Evolutionary conservation across 1,284 basidiomycete genomes (phyloP).

Genomic region (Earliella scabrosa): DNA sequence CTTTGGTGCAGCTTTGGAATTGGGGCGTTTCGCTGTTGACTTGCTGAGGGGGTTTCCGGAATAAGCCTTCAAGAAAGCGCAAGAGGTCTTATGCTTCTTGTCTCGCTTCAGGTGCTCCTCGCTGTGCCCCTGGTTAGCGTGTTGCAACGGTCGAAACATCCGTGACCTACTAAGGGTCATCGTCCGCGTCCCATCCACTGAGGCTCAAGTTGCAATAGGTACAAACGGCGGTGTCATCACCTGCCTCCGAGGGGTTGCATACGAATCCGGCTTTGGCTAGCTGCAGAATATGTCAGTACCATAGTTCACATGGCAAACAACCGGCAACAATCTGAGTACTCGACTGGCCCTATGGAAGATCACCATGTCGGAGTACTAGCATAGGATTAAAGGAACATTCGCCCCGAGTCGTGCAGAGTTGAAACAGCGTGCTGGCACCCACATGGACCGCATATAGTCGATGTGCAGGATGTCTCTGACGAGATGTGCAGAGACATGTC

Average conservation of each 20-base stretch:
- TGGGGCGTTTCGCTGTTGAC: conserved; percentile 25
- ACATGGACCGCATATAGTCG: not conserved
- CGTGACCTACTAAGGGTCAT: conserved; percentile 73
- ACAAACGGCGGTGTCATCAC: conserved; percentile 79
- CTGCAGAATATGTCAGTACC: conserved; percentile 41
- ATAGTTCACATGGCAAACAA: not conserved
- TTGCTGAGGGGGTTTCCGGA: conserved; percentile 20
- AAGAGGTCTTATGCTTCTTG: conserved; percentile 46
- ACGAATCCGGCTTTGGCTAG: conserved; percentile 86
- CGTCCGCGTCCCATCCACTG: conserved; percentile 80
- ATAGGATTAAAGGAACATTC: too few species aligned
- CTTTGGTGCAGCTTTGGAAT: conserved; percentile 22
- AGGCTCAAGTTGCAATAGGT: conserved; percentile 77
- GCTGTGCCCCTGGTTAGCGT: conserved; percentile 39
- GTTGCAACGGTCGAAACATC: not conserved
- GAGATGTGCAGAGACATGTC: too few species aligned
- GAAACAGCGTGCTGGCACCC: not conserved
- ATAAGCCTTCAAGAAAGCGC: conserved; percentile 54
- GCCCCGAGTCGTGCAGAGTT: too few species aligned
- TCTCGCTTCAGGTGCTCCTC: conserved; percentile 69
- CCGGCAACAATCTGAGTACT: too few species aligned
- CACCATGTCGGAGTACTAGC: too few species aligned
- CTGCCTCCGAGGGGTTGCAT: conserved; percentile 63
- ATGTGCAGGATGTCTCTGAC: too few species aligned
- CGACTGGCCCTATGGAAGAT: too few species aligned